phyloP scores from a whole-genome alignment of 2,329 filamentous ascomycete genomes.

The Zelopaecilomyces penicillatus region DNA sequence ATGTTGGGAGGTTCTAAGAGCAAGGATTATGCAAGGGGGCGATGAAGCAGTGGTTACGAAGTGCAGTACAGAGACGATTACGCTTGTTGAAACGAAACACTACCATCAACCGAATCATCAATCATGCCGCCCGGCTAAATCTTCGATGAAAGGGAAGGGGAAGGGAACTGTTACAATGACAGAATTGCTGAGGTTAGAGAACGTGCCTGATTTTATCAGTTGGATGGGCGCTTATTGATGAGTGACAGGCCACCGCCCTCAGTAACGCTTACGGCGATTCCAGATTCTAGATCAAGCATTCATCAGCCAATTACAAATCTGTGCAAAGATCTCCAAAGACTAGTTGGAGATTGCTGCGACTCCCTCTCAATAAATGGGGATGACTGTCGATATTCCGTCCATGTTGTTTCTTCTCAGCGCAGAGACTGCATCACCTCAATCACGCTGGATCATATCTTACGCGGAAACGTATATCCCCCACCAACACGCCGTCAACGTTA shows the following conservation, averaged over 20 bases:
- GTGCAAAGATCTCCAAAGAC: background rate
- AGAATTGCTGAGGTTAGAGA: background rate
- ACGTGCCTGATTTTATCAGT: background rate
- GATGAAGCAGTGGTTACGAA: background rate
- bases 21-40: background rate
- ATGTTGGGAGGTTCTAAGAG: constrained; percentile 3
- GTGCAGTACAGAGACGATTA: background rate
- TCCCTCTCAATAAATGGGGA: background rate
- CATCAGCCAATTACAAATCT: background rate
- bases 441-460: constrained; percentile 6
- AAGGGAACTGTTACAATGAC: background rate
- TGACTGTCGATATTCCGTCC: constrained; percentile 2
- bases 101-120: background rate
- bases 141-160: background rate
- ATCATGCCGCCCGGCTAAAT: background rate
- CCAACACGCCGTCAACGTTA: constrained; percentile 15
- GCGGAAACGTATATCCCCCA: background rate
- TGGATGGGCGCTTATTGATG: background rate
- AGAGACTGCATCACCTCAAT: background rate
- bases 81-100: background rate
- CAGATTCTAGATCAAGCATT: background rate
- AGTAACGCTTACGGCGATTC: background rate
- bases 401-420: background rate
- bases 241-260: background rate
- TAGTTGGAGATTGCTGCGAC: background rate